Base-by-base conservation (phyloP, 2,329 filamentous ascomycete genomes). In the Harringtonia lauricola region DNA sequence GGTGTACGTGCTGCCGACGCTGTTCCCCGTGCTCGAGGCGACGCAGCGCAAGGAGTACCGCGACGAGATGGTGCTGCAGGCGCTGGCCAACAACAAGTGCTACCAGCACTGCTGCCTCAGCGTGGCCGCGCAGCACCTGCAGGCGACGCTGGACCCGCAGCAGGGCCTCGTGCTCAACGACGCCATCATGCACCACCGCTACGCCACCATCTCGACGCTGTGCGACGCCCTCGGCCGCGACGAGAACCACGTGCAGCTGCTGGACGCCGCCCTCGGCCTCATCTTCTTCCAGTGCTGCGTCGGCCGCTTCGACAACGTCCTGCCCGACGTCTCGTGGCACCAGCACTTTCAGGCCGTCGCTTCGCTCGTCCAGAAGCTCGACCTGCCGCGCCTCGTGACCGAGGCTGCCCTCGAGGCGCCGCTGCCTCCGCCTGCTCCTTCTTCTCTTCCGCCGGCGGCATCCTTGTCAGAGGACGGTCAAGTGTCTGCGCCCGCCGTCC, bases 261-360 rank as follows among this genome's bases (percentile, higher is more conserved):
- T 96, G 13, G 90, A 96, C 63, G 88, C 90, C 2, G 88, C 89
- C 0, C 74, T 96, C 6, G 88, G 86, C 41, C 88, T 96, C 77
- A 95, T 95, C 60, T 92, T 95, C 67, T 94, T 95, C 68, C 87
- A 95, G 59, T 92, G 85, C 65, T 83, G 86, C 22, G 90, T 96
- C 51, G 90, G 90, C 43, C 79, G 86, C 55, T 80, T 83, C 30
- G 83, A 92, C 54, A 87, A 95, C 58, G 76, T 76, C 38, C 77
- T 95, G 21, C 83, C 86, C 15, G 89, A 96, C 59, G 94, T 96
- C 54, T 81, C 89, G 19, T 98, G 92, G 92, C 86, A 90, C 66
- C 86, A 94, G 60, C 92, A 98, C 68, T 95, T 96, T 67, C 84
- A 94, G 61, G 89, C 89, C 4, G 90, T 83, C 18, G 83, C 84